Conservation (phyloP, 768 basidiomycete genomes). For the Tephrocybe sp. region DNA sequence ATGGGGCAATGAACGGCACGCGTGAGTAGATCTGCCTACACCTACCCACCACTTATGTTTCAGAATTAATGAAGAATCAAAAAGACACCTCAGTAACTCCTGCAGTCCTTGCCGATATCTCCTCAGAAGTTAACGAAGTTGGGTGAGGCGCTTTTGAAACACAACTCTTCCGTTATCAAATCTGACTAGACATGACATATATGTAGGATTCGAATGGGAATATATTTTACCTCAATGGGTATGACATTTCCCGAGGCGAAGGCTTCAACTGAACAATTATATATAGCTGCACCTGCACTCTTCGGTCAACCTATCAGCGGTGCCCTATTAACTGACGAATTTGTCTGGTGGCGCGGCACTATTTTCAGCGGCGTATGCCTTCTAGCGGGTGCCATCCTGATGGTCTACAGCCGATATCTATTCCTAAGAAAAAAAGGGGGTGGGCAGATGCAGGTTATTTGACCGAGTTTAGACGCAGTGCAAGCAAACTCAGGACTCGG, state of each 20-base stretch:
- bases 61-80: background rate
- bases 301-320: constrained; percentile 26
- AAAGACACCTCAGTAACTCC: constrained; percentile 18
- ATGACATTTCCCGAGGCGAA: constrained; percentile 1
- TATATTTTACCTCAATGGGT: constrained; percentile 18
- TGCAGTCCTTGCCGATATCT: constrained; percentile 15
- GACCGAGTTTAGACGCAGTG: background rate
- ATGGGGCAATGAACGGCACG: background rate
- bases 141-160: constrained; percentile 11
- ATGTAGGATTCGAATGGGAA: constrained; percentile 16
- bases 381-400: constrained; percentile 9
- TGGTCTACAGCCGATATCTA: constrained; percentile 15
- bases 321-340: constrained; percentile 21
- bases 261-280: background rate
- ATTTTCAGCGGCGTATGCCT: constrained; percentile 20
- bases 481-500: background rate
- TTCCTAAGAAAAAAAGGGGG: constrained; percentile 11
- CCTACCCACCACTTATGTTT: background rate
- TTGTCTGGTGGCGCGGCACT: constrained; percentile 31
- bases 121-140: constrained; percentile 14
- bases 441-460: constrained; percentile 10
- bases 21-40: background rate
- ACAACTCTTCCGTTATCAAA: background rate
- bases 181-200: background rate
- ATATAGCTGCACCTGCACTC: constrained; percentile 17